Base-by-base conservation (phyloP, 140 eudicot species). In the Oenanthe javanica region DNA sequence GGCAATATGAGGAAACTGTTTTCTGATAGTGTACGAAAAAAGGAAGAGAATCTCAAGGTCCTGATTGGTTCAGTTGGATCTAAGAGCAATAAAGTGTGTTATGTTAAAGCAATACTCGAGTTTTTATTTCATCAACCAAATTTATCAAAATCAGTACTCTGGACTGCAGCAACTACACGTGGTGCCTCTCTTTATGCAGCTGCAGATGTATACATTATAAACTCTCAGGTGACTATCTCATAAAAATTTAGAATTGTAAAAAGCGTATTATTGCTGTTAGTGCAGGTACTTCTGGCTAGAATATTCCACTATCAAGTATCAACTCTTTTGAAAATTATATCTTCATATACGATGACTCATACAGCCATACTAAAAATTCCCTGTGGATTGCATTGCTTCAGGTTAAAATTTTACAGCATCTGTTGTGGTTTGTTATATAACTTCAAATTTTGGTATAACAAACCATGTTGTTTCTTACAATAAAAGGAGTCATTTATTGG, bases 41-140 rank as follows among this genome's bases (percentile, higher is more conserved):
- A 84, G 75, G 86, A 43, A 73, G 66, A 80, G 84, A 87, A 83
- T 71, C 86, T 91, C 50, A 96, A 91, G 87, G 80, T 96, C 77
- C 91, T 96, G 16, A 91, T 93, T 52, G 99, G 99, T 76, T 96
- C 99, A 67, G 98, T 96, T 45, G 99, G 99, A 55, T 96, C 99
- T 2, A 96, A 96, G 82, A 93, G 99, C 79, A 96, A 96, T 78
- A 96, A 96, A 87, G 91, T 91, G 69, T 77, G 76, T 66, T 96
- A 93, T 84, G 98, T 96, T 38, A 96, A 89, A 86, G 85, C 85
- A 66, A 86, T 96, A 47, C 93, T 96, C 59, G 59, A 71, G 16
- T 89, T 88, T 47, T 72, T 93, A 67, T 85, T 96, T 5, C 85
- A 75, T 77, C 92, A 91, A 83, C 82, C 97, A 25, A 90, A 86